Evolutionary conservation across 768 basidiomycete genomes (phyloP), one percentile per base, ranked within the genome.

Genomic region (Termitomyces sp.): DNA sequence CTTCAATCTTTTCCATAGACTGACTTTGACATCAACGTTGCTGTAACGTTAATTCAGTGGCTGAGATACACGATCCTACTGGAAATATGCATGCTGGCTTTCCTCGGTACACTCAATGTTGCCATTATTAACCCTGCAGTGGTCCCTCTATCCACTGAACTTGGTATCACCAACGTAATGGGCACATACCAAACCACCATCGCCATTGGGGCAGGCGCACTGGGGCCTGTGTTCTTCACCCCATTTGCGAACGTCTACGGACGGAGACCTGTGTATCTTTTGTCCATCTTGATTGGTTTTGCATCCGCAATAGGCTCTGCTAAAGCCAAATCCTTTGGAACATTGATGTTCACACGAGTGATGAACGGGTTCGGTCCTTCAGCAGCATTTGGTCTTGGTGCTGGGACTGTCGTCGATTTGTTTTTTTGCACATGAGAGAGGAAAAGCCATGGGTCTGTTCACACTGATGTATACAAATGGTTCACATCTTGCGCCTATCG

Each of bases 371-470:
- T 73, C 26, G 70, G 67, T 20, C 68, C 73, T 28, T 68, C 69
- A 34, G 74, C 73, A 18, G 73, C 75, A 13, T 59, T 72, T 31
- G 70, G 69, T 36, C 62, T 77, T 22, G 74, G 75, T 16, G 74
- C 74, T 8, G 75, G 74, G 22, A 75, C 74, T 5, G 73, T 75
- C 20, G 69, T 72, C 12, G 73, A 75, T 60, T 41, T 75, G n/a
- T 10, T 74, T 72, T 55, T 73, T 70, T 52, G 58, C 62, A 46
- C 72, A 74, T 54, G 69, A 75, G 60, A 67, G 77, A 64, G 77
- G 77, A 36, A 75, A 71, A 54, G 74, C 76, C 0, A 76, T 78
- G 75, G 77, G 75, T 8, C 53, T 76, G 8, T 77, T 75, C 56
- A 75, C 75, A 5, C 64, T 77, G 33, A 73, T 75, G 71, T 62